Evolutionary conservation across 345 rosid genomes (phyloP).

Genomic region (Dipteronia dyeriana): DNA sequence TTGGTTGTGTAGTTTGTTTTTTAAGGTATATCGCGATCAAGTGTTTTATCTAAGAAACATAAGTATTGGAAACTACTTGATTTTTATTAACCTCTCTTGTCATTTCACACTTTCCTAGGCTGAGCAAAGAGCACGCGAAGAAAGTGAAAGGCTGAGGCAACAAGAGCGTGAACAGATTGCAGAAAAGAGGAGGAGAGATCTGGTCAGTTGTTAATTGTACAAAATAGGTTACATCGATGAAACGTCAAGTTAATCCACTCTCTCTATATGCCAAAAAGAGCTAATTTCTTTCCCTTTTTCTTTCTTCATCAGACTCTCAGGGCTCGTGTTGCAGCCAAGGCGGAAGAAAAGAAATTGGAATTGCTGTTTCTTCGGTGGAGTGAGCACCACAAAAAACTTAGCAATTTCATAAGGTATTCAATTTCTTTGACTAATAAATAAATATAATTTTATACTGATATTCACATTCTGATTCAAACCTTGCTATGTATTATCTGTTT

Average conservation of each 20-base stretch:
- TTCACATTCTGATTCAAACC: background rate
- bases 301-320: constrained; percentile 61
- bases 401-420: constrained; percentile 89
- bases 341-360: constrained; percentile 96
- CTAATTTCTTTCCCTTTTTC: background rate
- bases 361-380: constrained; percentile 93
- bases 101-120: constrained; percentile 49
- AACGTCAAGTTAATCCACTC: background rate
- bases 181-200: constrained; percentile 84
- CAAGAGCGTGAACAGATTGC: constrained; percentile 84
- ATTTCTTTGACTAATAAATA: background rate
- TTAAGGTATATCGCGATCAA: background rate
- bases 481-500: constrained; percentile 11
- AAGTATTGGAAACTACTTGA: background rate
- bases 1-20: background rate
- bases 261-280: background rate
- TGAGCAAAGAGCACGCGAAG: constrained; percentile 88
- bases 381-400: constrained; percentile 89
- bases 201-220: constrained; percentile 55
- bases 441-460: background rate
- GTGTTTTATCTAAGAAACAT: background rate
- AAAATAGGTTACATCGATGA: background rate
- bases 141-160: constrained; percentile 85
- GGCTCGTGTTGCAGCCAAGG: constrained; percentile 94
- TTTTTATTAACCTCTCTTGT: background rate